Conservation (phyloP, 163 green algal species). For the Scenedesmus sp. region DNA sequence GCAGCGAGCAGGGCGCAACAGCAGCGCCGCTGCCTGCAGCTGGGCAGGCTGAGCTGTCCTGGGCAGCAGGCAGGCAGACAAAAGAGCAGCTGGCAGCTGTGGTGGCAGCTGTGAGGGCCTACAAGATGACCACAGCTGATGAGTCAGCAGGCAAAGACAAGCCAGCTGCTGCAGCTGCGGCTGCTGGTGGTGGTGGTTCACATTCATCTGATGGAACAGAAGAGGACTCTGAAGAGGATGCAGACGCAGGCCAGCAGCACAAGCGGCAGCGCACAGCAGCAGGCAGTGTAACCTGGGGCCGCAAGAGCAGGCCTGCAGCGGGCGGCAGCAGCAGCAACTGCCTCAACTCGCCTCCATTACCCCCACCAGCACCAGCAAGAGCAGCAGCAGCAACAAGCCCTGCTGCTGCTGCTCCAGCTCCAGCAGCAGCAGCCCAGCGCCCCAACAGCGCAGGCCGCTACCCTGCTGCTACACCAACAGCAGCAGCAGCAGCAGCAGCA, state of each 20-base stretch:
- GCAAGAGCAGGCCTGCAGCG: background rate
- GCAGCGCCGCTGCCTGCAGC: background rate
- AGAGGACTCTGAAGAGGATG: background rate
- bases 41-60: background rate
- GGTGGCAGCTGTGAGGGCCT: background rate
- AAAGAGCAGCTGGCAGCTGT: background rate
- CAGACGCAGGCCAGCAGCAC: background rate
- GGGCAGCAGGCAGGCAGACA: background rate
- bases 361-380: background rate
- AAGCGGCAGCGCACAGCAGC: background rate
- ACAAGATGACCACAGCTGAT: background rate
- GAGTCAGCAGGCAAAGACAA: background rate
- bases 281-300: background rate
- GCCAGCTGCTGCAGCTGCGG: background rate
- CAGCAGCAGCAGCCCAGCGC: background rate
- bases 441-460: background rate
- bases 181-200: no score
- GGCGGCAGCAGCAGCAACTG: conserved; percentile 4
- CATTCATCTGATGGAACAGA: background rate
- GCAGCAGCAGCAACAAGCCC: background rate
- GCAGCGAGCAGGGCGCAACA: background rate
- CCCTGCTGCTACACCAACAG: background rate
- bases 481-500: conserved; percentile 10
- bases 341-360: background rate
- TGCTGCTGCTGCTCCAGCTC: background rate